Evolutionary conservation across 306 rosid genomes (phyloP).

Genomic region (barrel medic (Medicago truncatula)): DNA sequence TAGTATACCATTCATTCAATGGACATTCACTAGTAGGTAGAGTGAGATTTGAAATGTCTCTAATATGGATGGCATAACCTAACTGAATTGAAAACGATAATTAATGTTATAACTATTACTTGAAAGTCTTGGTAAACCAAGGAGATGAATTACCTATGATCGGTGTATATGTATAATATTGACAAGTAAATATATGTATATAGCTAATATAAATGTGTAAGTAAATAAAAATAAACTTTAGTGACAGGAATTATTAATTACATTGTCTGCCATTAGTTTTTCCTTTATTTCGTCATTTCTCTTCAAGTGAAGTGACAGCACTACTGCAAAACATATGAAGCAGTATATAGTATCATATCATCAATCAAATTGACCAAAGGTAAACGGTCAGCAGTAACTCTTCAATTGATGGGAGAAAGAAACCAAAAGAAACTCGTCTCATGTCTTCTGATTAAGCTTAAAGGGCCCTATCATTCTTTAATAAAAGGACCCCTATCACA

Average conservation of each 20-base stretch:
- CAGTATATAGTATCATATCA: slow-evolving; percentile 30
- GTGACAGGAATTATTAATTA: slow-evolving; percentile 45
- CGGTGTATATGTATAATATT: not conserved
- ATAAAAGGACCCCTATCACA: not conserved
- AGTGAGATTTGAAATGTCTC: slow-evolving; percentile 25
- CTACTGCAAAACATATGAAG: slow-evolving; percentile 39
- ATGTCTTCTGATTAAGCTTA: slow-evolving; percentile 45
- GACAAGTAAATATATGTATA: no score
- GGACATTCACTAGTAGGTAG: slow-evolving; percentile 1
- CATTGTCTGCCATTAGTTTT: slow-evolving; percentile 55
- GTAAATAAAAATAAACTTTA: slow-evolving; percentile 2
- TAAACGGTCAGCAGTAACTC: slow-evolving; percentile 55
- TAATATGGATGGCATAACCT: slow-evolving; percentile 29
- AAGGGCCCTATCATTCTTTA: slow-evolving; percentile 37
- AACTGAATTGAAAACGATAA: slow-evolving; percentile 19
- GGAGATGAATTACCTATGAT: not conserved
- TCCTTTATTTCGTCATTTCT: slow-evolving; percentile 40
- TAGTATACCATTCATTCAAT: slow-evolving; percentile 3
- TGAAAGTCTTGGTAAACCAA: not conserved
- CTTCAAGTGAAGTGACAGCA: slow-evolving; percentile 67
- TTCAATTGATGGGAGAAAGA: slow-evolving; percentile 35
- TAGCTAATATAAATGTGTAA: no score
- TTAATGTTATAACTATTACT: not conserved
- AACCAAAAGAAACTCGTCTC: slow-evolving; percentile 42
- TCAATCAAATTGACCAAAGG: slow-evolving; percentile 53